phyloP scores from a whole-genome alignment of 352 stramenopile species.

The Globisporangium viniferum region DNA sequence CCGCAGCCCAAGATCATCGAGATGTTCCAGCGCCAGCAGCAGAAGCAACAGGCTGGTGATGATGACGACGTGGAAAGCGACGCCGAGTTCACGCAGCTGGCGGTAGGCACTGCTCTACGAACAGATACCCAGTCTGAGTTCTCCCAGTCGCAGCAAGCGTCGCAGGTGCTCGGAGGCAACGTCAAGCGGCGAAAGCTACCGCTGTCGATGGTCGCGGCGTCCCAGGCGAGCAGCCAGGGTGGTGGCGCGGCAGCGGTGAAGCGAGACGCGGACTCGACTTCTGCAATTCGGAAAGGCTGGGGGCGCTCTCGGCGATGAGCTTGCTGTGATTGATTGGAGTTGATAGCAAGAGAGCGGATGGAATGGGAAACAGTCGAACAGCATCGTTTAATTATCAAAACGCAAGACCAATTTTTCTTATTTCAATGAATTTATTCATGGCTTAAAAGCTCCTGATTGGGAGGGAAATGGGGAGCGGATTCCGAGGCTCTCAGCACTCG shows the following conservation, averaged over 20 bases:
- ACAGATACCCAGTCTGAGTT: conserved; percentile 46
- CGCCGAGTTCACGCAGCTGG: conserved; percentile 58
- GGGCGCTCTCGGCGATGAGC: conserved; percentile 54
- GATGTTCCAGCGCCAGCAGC: conserved; percentile 47
- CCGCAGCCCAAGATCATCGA: conserved; percentile 61
- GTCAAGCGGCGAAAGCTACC: conserved; percentile 61
- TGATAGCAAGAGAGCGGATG: not conserved
- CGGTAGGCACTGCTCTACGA: conserved; percentile 12
- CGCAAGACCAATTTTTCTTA: not conserved
- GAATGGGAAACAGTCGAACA: not conserved
- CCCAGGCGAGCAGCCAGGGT: conserved; percentile 34
- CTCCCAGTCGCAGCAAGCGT: conserved; percentile 21
- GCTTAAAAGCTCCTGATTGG: not conserved
- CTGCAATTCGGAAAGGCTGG: conserved; percentile 58
- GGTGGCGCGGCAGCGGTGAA: not conserved
- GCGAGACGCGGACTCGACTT: conserved; percentile 14
- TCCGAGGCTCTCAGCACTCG: no score
- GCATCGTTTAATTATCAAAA: not conserved
- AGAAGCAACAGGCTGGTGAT: conserved; percentile 12
- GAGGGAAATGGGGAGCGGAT: not conserved
- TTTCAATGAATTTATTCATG: conserved; percentile 14
- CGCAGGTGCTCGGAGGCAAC: conserved; percentile 17
- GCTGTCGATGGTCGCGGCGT: conserved; percentile 62
- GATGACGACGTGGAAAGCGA: conserved; percentile 75
- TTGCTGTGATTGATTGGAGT: not conserved